Evolutionary conservation across 1,284 basidiomycete species (phyloP), one percentile per base, ranked within the genome.

Genomic region (Cutaneotrichosporon sp.): DNA sequence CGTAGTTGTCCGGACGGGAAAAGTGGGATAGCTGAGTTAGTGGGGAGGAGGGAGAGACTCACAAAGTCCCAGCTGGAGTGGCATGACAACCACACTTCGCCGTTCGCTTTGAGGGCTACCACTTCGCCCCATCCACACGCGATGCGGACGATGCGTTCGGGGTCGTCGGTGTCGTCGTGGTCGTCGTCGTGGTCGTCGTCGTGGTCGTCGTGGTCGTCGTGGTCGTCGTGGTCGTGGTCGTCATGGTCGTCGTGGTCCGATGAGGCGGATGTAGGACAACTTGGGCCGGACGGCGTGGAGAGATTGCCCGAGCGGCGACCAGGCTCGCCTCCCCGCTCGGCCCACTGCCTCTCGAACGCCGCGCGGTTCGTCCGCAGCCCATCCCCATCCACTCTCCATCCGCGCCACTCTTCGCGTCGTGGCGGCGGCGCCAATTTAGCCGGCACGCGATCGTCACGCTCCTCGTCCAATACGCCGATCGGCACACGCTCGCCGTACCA

Each of bases 51-150:
- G 30, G 22, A 30, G 49, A 13, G 16, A 53, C 52, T 14, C 36
- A 56, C 53, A 26, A 56, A 92, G 7, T 60, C 26, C 66, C 66
- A 68, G 7, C 14, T 21, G 22, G 42, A 32, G 18, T 42, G 7
- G 26, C 11, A n/a, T 5, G 51, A 14, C 0, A 72, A 62, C 80
- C 80, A 81, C 1, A 81, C 76, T 58, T 79, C 77, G 4, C 80
- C 80, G 49, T 76, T 76, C 11, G 62, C 73, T 34, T 90, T 92
- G 70, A 94, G 80, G 13, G 88, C 92, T 60, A 93, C 80, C 22
- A 93, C 74, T 67, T 86, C 84, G 50, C 83, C 82, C 61, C 88
- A 85, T 64, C 90, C 84, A 4, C 85, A 88, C 4, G 90, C 91
- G 60, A 95, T 89, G 77, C 90, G 87, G 49, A 91, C 82, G 18